Base-by-base conservation (phyloP, 2,329 filamentous ascomycete species). In the Didymella lethalis region DNA sequence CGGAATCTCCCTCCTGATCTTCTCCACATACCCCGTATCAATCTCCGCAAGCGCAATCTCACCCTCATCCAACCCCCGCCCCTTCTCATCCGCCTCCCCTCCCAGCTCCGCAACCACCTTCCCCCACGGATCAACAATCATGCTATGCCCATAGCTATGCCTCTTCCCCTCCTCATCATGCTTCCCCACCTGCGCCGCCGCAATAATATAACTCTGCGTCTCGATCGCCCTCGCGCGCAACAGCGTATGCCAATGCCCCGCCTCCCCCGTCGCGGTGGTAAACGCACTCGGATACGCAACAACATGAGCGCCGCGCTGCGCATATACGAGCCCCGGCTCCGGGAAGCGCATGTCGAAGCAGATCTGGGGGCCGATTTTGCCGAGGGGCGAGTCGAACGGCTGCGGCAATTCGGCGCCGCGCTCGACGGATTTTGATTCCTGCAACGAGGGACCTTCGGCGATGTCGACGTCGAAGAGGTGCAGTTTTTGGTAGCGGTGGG, bases 311-410 rank as follows among this genome's bases (percentile, higher is more conserved):
- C 84, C 82, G 54, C 86, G 85, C 7, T 85, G 79, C 28, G 86
- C 85, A 18, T 96, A 83, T 1, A 86, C 83, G 10, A 95, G 76
- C 0, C 87, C 85, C 8, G 90, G 85, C 73, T 96, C 92, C 0
- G 92, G 86, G 72, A 95, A 96, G 1, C 93, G 87, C 62, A 97
- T 79, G 79, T 97, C 94, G 76, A 97, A 97, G 79, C 94, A 97
- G 62, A 97, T 96, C 53, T 90, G 83, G 61, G 90, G 83, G 20
- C 92, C 94, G 20, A 97, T 83, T 34, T 86, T 87, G 14, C 93
- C 93, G 11, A 96, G 74, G 0, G 86, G 79, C 0, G 89, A 91
- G n/a, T 86, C 79, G 69, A 95, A 92, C 0, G 93, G 93, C 3
- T 86, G 75, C 0, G 87, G 80, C 40, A 96, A 86, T 2, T 78